Evolutionary conservation across 2,329 filamentous ascomycete species (phyloP), one percentile per base, ranked within the genome.

Genomic region (Sclerotinia nivalis): DNA sequence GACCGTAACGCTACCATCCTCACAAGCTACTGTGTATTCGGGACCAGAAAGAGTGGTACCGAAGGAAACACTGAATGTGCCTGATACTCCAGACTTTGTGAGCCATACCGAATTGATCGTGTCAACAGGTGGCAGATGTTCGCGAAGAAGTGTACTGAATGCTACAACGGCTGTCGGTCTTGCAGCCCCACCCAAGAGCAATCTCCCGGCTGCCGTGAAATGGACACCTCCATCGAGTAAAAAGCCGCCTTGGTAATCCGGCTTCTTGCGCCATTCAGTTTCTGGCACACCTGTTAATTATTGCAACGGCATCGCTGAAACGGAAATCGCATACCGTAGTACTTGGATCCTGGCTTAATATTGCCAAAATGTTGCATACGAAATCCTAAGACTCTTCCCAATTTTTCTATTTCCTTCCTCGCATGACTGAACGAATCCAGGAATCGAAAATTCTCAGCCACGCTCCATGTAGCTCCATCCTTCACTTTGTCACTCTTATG

Each of bases 161-260:
- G 75, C 76, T 2, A 74, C 72, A 25, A 78, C 68, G 8, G 75
- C 49, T 12, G 69, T 72, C 28, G 76, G 74, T 66, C 72, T 73
- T 31, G 72, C 73, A 43, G 69, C 66, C 40, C 72, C 81, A 25
- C 83, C 82, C 2, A 93, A 80, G 55, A 94, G 77, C 45, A 86
- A 78, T 22, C 91, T 83, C 64, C 89, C 83, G 0, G 81, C 88
- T 10, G 91, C 91, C 9, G 89, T 82, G 71, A 87, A 89, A 79
- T 94, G 92, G 37, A 94, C 90, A 56, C 92, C 91, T 20, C 87
- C 90, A 76, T 94, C 91, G 2, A 94, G 85, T 68, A 93, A 78
- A 77, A 93, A 93, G 0, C 92, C 91, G 68, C 91, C 92, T 79
- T 93, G 91, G 77, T 92, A 87, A 66, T 86, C 83, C 1, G 91